phyloP scores from a whole-genome alignment of 768 basidiomycete genomes.

The Lactarius evosmus region DNA sequence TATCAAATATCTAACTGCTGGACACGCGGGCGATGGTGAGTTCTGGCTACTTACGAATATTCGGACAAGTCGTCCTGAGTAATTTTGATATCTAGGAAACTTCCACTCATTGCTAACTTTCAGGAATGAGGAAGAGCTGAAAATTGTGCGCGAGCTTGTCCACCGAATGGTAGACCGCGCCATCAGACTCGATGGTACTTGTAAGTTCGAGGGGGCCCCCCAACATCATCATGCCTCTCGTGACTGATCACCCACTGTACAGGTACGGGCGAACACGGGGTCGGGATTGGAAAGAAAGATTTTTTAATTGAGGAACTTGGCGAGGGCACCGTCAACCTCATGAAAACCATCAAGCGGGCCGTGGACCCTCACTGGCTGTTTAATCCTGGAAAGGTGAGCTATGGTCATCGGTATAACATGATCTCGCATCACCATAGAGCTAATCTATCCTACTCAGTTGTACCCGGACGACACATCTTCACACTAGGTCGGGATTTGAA shows the following conservation, averaged over 20 bases:
- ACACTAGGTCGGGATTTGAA: background rate
- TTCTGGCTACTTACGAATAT: conserved; percentile 28
- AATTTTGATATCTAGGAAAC: conserved; percentile 38
- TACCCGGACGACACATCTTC: conserved; percentile 3
- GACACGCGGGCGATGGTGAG: conserved; percentile 44
- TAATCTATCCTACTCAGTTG: background rate
- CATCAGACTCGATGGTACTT: conserved; percentile 71
- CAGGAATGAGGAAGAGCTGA: conserved; percentile 55
- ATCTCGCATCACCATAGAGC: too few species aligned
- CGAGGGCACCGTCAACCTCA: conserved; percentile 72
- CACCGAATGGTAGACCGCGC: conserved; percentile 73
- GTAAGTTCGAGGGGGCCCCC: conserved; percentile 39
- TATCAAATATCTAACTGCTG: conserved; percentile 44
- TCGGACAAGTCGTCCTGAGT: background rate
- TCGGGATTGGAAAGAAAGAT: conserved; percentile 82
- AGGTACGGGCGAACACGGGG: conserved; percentile 87
- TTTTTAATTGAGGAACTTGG: conserved; percentile 86
- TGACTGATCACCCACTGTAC: conserved; percentile 4
- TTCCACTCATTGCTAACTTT: conserved; percentile 56
- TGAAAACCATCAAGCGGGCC: conserved; percentile 79
- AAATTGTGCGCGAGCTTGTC: conserved; percentile 53
- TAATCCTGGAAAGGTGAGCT: conserved; percentile 71
- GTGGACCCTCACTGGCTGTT: conserved; percentile 79
- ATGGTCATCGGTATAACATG: conserved; percentile 23
- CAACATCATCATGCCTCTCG: conserved; percentile 2